phyloP scores from a whole-genome alignment of 2,329 filamentous ascomycete genomes.

The Sclerotinia borealis region DNA sequence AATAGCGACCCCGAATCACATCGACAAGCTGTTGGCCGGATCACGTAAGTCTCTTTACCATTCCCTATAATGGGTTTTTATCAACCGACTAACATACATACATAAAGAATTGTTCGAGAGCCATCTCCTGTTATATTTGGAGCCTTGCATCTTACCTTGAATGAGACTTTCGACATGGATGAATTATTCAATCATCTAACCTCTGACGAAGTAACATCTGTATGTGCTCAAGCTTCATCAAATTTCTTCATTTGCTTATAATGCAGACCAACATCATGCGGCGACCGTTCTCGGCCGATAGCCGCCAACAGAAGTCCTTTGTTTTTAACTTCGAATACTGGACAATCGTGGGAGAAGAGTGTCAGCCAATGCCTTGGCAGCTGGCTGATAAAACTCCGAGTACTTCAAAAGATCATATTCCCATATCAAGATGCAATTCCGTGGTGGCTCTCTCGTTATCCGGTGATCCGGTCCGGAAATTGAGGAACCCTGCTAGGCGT shows the following conservation, averaged over 20 bases:
- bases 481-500: constrained; percentile 44
- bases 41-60: constrained; percentile 16
- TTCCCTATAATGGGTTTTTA: background rate
- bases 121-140: constrained; percentile 55
- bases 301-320: constrained; percentile 48
- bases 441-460: constrained; percentile 52
- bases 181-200: constrained; percentile 52
- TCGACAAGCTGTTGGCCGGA: constrained; percentile 22
- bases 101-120: constrained; percentile 46
- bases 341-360: constrained; percentile 50
- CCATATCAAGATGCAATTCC: constrained; percentile 53
- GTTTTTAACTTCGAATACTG: constrained; percentile 62
- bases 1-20: constrained; percentile 20
- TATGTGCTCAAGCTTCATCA: constrained; percentile 32
- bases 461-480: constrained; percentile 44
- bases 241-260: background rate
- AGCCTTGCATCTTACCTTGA: constrained; percentile 52
- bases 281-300: constrained; percentile 30
- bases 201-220: constrained; percentile 40
- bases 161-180: constrained; percentile 54
- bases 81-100: background rate
- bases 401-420: constrained; percentile 45
- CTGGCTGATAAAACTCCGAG: constrained; percentile 39
- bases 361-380: constrained; percentile 55
- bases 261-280: constrained; percentile 16